These are phyloP conservation scores for Chalciporus sp. DNA, from an alignment of 1,284 basidiomycete genomes.

Conservation along the genomic window DNA sequence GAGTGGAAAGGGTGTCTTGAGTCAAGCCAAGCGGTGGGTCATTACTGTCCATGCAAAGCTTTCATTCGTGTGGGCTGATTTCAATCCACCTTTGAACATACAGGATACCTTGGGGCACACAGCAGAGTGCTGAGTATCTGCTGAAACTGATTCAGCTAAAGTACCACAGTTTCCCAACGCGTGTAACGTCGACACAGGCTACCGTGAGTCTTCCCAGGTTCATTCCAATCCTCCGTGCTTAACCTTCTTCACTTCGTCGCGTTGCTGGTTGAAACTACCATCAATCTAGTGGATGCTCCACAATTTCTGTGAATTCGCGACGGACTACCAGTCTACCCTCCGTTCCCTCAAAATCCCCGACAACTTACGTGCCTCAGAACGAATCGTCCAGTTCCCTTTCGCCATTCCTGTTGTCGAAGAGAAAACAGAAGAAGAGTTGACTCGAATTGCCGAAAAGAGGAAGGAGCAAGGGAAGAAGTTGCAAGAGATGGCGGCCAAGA, in stretches of 20 bases:
- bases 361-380: constrained; percentile 66
- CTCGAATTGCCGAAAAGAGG: constrained; percentile 74
- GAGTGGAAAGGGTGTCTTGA: constrained; percentile 77
- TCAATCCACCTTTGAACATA: neutral
- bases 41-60: neutral
- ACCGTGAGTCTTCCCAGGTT: constrained; percentile 43
- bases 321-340: constrained; percentile 76
- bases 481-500: constrained; percentile 91
- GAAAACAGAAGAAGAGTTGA: constrained; percentile 91
- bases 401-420: constrained; percentile 71
- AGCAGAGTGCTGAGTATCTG: constrained; percentile 89
- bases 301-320: constrained; percentile 84
- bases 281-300: constrained; percentile 81
- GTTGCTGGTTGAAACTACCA: neutral
- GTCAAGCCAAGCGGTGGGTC: constrained; percentile 79
- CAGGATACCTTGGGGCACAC: constrained; percentile 93
- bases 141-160: constrained; percentile 88
- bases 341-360: constrained; percentile 56
- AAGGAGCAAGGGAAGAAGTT: constrained; percentile 86
- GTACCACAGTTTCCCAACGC: constrained; percentile 85
- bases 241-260: neutral
- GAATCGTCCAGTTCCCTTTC: constrained; percentile 87
- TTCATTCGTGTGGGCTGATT: constrained; percentile 1
- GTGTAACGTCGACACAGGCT: constrained; percentile 57
- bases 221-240: neutral